Percentiles rank a stretch among this genome's conserved stretches.
Evolutionary conservation across 2,329 filamentous ascomycete species (phyloP).

Genomic region (Colletotrichum horii): DNA sequence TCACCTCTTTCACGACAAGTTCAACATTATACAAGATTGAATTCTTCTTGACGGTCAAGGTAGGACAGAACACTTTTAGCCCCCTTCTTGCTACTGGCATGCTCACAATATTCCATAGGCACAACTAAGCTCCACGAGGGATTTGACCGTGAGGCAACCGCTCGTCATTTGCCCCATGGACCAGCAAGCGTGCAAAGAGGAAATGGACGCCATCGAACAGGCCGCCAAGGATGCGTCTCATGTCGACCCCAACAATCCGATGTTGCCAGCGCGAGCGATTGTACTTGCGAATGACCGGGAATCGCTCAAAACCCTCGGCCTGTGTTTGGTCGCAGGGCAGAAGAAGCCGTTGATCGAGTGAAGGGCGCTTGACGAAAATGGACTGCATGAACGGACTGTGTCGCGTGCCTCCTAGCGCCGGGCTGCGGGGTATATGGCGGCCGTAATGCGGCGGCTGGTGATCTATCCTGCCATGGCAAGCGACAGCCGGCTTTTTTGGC

Average conservation of each 20-base stretch:
- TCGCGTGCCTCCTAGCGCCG: neutral
- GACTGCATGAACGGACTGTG: neutral
- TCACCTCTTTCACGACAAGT: conserved; percentile 90
- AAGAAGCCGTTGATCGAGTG: conserved; percentile 71
- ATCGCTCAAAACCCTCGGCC: conserved; percentile 63
- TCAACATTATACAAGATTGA: conserved; percentile 98
- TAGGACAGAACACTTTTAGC: conserved; percentile 41
- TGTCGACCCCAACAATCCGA: conserved; percentile 87
- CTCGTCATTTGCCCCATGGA: conserved; percentile 97
- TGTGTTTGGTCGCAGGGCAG: conserved; percentile 68
- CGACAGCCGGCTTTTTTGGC: neutral
- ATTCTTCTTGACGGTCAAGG: conserved; percentile 94
- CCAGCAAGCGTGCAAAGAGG: conserved; percentile 93
- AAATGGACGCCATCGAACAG: conserved; percentile 98
- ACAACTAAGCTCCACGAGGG: conserved; percentile 83
- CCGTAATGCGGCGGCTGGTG: neutral
- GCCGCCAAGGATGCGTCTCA: conserved; percentile 90
- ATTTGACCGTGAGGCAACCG: conserved; percentile 87
- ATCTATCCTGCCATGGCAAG: neutral
- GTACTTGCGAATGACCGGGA: conserved; percentile 78
- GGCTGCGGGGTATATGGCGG: conserved; percentile 7
- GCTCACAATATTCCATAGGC: conserved; percentile 60
- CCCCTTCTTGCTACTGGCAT: neutral
- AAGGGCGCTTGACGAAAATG: neutral
- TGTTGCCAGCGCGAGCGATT: conserved; percentile 86